phyloP scores from a whole-genome alignment of 352 stramenopile genomes.

The Globisporangium nodosum region DNA sequence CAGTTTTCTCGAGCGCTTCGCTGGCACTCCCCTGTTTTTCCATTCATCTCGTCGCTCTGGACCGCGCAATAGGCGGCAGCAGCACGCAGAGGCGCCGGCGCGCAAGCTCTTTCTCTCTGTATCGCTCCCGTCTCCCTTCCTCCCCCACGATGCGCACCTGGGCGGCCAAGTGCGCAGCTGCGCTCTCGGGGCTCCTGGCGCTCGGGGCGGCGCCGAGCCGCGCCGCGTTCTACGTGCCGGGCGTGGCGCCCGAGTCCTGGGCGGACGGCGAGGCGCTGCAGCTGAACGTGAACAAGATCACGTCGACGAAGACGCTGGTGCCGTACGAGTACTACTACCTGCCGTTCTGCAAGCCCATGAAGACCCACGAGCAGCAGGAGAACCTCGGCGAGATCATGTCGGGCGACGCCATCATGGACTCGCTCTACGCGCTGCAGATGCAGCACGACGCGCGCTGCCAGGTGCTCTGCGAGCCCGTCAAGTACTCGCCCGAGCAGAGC shows the following conservation, averaged over 20 bases:
- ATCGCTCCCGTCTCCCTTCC: background rate
- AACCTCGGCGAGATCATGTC: slow-evolving; percentile 93
- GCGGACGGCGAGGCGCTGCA: slow-evolving; percentile 76
- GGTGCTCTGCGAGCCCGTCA: slow-evolving; percentile 87
- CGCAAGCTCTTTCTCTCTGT: background rate
- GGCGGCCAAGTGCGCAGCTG: background rate
- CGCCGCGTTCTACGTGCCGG: slow-evolving; percentile 81
- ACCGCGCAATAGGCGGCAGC: background rate
- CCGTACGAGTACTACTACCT: slow-evolving; percentile 99
- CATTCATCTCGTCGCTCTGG: background rate
- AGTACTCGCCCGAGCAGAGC: slow-evolving; percentile 73
- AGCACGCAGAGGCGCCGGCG: no score
- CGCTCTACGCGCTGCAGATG: slow-evolving; percentile 88
- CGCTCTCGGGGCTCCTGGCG: slow-evolving; percentile 6
- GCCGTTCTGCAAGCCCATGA: slow-evolving; percentile 86
- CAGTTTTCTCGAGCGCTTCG: background rate
- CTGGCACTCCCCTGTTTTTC: background rate
- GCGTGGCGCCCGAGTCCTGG: slow-evolving; percentile 82
- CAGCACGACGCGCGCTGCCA: slow-evolving; percentile 85
- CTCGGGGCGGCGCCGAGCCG: slow-evolving; percentile 16
- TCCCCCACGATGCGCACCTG: slow-evolving; percentile 9
- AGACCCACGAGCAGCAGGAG: slow-evolving; percentile 83
- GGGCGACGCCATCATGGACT: slow-evolving; percentile 90
- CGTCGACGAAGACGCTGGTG: slow-evolving; percentile 96
- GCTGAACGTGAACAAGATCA: slow-evolving; percentile 98